Evolutionary conservation across 176 grass and related monocot species (phyloP), one percentile per base, ranked within the genome.

Genomic region (Phoenix roebelenii): DNA sequence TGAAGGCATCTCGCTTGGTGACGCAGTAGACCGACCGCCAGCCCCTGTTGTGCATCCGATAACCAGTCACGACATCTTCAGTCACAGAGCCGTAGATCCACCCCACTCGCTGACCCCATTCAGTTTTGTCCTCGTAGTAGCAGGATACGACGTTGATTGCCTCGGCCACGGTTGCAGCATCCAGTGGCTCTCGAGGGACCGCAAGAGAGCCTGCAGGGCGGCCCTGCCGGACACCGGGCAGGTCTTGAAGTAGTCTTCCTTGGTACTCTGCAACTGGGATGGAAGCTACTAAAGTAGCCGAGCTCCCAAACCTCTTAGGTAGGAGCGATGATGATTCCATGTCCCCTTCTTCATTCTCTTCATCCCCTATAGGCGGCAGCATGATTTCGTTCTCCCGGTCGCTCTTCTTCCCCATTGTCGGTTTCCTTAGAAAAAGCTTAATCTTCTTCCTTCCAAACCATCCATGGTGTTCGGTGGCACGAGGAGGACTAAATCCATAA

Each of bases 1-100:
- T 70, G 68, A 98, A 97, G 0, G 92, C 92, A 19, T 97, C 92
- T 20, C 87, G 74, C 17, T 78, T 74, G 5, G 92, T 85, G 2
- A 82, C 80, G 29, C 92, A 97, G 81, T 97, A 97, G n/a, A 97
- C 75, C 9, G 92, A 97, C 2, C 92, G 73, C 92, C 92, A 97
- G 22, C 92, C 92, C 20, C 92, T 74, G 65, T 97, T 97, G 78
- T 97, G 92, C 92, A 97, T 97, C 50, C 92, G 29, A 63, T 97
- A 97, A n/a, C 92, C 92, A 0, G 92, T 97, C 9, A 97, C 92
- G 16, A 97, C 92, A 60, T 97, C 92, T 76, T 97, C 87, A 7
- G 92, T 97, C 9, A 91, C 92, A 0, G 92, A 97, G 0, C 92
- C 92, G 35, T 97, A 97, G 59, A 97, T 97, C 92, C 92, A 97